Percentiles rank a stretch among this genome's conserved stretches.
phyloP scores from a whole-genome alignment of 208 protist genomes.

The Trypanosoma rangeli region DNA sequence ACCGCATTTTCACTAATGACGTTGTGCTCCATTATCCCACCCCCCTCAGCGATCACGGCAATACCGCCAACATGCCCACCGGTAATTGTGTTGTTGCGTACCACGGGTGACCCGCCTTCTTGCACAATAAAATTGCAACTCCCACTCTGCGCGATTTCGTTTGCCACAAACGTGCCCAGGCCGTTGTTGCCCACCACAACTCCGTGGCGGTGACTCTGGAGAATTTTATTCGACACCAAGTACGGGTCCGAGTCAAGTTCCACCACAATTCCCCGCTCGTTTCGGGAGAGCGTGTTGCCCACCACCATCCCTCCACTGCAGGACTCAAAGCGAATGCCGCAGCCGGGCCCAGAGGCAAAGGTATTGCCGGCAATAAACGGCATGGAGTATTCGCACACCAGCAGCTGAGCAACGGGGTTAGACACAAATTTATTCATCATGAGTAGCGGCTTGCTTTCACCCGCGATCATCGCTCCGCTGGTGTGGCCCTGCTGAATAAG shows the following conservation, averaged over 20 bases:
- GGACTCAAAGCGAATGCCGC: conserved; percentile 54
- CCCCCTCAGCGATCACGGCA: conserved; percentile 59
- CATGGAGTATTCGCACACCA: conserved; percentile 40
- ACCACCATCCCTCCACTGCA: conserved; percentile 62
- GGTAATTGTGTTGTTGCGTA: conserved; percentile 72
- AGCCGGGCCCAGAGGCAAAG: conserved; percentile 35
- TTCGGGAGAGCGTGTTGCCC: conserved; percentile 51
- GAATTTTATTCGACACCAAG: conserved; percentile 60
- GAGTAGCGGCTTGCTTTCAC: conserved; percentile 52
- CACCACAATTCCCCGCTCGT: conserved; percentile 70
- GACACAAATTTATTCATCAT: conserved; percentile 57
- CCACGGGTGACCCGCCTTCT: conserved; percentile 60
- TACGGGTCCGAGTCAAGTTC: conserved; percentile 81
- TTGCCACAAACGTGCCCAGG: conserved; percentile 67
- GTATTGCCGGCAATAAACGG: conserved; percentile 74
- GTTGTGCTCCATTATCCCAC: conserved; percentile 74
- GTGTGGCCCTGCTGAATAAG: conserved; percentile 48
- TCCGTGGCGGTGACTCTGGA: conserved; percentile 38
- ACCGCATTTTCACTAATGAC: conserved; percentile 58
- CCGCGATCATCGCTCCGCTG: conserved; percentile 40
- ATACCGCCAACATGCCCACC: conserved; percentile 61
- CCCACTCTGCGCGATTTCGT: conserved; percentile 53
- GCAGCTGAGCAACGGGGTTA: conserved; percentile 55
- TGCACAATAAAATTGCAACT: conserved; percentile 61
- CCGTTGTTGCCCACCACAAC: conserved; percentile 72